Base-by-base conservation (phyloP, 371 early-diverging fungal genomes). In the Apophysomyces trapeziformis region DNA sequence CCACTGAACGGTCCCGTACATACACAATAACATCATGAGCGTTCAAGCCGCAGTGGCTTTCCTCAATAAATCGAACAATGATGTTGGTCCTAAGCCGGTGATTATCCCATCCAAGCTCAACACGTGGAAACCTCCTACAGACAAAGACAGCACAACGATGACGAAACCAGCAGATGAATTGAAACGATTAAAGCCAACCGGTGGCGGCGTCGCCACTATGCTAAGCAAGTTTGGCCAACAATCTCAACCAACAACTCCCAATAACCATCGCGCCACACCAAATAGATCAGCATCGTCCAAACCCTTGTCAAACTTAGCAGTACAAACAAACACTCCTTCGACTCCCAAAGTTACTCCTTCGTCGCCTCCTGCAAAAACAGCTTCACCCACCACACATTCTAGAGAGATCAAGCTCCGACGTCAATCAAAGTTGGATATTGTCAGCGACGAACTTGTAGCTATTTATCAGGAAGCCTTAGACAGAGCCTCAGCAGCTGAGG, bases 21-120 rank as follows among this genome's bases (percentile, higher is more conserved):
- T 16, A 50, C 2, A 50, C 21, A n/a, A 16, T 47, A 59, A 18
- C 37, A 63, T 47, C 38, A 77, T 80, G 81, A 76, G 81, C 39
- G 78, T 78, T 38, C 76, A 77, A 64, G 75, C 76, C 46, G 71
- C 76, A 26, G 75, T 78, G 35, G 78, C 78, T 64, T 74, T 72
- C 56, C 66, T 80, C 11, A 80, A 77, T 59, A 71, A 74, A 59
- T 61, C 72, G 12, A 45, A 58, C 37, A 61, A 37, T 37, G 54
- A 60, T 44, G 41, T 60, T 43, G 9, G 56, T 6, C 63, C 61
- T 26, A 67, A 41, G n/a, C 14, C 65, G 16, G 44, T 56, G 13
- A 45, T 46, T 7, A 63, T 7, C 60, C 45, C 39, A 9, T 39
- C 61, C 21, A 61, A 61, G 21, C 16, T 61, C 6, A 61, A 61